Evolutionary conservation across 2,329 filamentous ascomycete genomes (phyloP), one percentile per base, ranked within the genome.

Genomic region (Clonostachys rosea): DNA sequence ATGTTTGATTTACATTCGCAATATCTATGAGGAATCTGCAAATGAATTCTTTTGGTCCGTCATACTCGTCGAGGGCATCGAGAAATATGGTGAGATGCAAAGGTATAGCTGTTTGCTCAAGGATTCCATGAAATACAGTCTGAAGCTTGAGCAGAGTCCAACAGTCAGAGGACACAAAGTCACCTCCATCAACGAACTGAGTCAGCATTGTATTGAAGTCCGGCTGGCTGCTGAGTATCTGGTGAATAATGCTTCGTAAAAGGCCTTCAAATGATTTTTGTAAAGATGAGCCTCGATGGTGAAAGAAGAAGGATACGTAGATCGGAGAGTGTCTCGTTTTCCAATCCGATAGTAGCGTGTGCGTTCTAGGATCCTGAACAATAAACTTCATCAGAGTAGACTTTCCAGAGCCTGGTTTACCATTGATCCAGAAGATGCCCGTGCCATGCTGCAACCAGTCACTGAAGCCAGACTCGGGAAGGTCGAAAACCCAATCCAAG

Each of bases 341-440:
- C 36, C 36, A 39, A 39, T 45, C 17, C 13, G n/a, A n/a, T 24
- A 18, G 17, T 12, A 17, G 17, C 8, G n/a, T 17, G 5, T 24
- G n/a, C 12, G 35, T 40, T 24, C 39, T 24, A 9, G 33, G 16
- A 30, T 45, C 20, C 8, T 33, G 24, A 24, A 24, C 35, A 17
- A 39, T 39, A 34, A 61, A 58, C 18, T 63, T 67, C 59, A 69
- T 68, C 12, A 70, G 54, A 5, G 68, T 70, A 4, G 66, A 70
- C 51, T 73, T 73, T 6, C 70, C 70, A 5, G 54, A 57, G 6
- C 56, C 56, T 10, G 54, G 52, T 37, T 56, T 53, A 17, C 54
- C 54, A 34, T 52, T 56, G 42, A 56, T 56, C 45, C 45, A 47
- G 45, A 47, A 47, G 6, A 47, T 18, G 40, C 40, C 16, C 40